Base-by-base conservation (phyloP, 2,329 filamentous ascomycete genomes). In the Sordariomycetes sp. region DNA sequence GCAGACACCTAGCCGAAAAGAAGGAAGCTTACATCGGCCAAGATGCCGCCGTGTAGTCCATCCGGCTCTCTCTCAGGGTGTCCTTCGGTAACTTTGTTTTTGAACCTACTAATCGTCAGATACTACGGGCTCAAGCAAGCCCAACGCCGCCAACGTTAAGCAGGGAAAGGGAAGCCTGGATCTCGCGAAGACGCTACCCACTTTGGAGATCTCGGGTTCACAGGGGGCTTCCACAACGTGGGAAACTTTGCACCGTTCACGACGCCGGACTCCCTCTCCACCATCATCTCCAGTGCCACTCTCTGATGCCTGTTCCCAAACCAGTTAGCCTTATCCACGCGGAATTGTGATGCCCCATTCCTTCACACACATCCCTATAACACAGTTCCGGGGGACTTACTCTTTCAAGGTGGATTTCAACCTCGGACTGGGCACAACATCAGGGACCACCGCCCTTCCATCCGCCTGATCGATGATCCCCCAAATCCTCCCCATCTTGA, bases 21-120 rank as follows among this genome's bases (percentile, higher is more conserved):
- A 32, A 32, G 28, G 28, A 32, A 28, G 28, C 60, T 50, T 60
- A 68, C 66, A 64, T 71, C 69, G 22, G 67, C 69, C 34, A 71
- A 59, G 25, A 71, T 65, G 3, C 69, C 69, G 10, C 69, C 69
- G 22, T 28, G 53, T n/a, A 60, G 34, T 22, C 59, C 60, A 34
- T 43, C 54, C 20, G 59, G 63, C 22, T 6, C 58, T 25, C 62
- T 43, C 24, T 53, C 51, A 18, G 10, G 25, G 4, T 10, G 14
- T n/a, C 51, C 51, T 10, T n/a, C n/a, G n/a, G 51, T 20, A 10
- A 53, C 25, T 20, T 24, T 53, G 51, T 53, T 20, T 10, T 20
- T 20, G 51, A 25, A 53, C 24, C 51, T 53, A 32, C 28, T 8
- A 4, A 32, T 32, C 4, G 28, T 32, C 8, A 32, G 28, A 32